Percentiles rank a stretch among this genome's conserved stretches.
Conservation (phyloP, 129 eudicot species). For the Helianthus tuberosus region DNA sequence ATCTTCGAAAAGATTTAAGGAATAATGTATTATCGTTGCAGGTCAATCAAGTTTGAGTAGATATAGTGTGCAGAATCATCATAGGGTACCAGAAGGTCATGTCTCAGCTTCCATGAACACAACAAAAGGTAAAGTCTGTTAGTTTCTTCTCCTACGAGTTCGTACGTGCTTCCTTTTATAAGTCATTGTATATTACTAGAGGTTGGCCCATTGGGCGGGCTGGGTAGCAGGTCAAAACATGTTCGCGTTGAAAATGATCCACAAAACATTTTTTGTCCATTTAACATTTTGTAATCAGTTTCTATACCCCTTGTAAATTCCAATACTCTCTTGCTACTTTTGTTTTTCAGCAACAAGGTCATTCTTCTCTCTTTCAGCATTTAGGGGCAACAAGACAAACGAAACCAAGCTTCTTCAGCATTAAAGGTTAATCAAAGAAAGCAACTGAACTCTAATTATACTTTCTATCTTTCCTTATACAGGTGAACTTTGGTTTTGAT, state of each 20-base stretch:
- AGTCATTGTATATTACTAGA: not conserved
- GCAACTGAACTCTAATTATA: constrained; percentile 22
- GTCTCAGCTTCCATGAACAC: constrained; percentile 51
- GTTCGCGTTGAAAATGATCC: constrained; percentile 1
- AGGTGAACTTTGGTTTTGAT: constrained; percentile 28
- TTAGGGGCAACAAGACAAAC: constrained; percentile 76
- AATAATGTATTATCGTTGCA: constrained; percentile 32
- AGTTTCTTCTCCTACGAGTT: not conserved
- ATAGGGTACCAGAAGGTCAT: constrained; percentile 55
- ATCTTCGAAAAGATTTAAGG: not conserved
- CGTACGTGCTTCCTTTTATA: not conserved
- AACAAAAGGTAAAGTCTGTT: constrained; percentile 53
- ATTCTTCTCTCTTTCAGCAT: constrained; percentile 99
- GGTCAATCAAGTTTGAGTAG: constrained; percentile 63
- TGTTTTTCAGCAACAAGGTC: constrained; percentile 93
- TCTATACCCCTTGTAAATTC: constrained; percentile 31
- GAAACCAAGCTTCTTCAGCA: constrained; percentile 45
- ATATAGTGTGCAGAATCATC: constrained; percentile 46
- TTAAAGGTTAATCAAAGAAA: constrained; percentile 22
- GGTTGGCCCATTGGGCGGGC: not conserved
- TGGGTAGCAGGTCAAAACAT: not conserved
- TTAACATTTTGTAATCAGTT: not conserved
- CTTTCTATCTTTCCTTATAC: constrained; percentile 28
- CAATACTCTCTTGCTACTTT: constrained; percentile 36
- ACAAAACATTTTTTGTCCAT: constrained; percentile 2